Evolutionary conservation across 2,329 filamentous ascomycete species (phyloP), one percentile per base, ranked within the genome.

Genomic region (Fusarium oxysporum): DNA sequence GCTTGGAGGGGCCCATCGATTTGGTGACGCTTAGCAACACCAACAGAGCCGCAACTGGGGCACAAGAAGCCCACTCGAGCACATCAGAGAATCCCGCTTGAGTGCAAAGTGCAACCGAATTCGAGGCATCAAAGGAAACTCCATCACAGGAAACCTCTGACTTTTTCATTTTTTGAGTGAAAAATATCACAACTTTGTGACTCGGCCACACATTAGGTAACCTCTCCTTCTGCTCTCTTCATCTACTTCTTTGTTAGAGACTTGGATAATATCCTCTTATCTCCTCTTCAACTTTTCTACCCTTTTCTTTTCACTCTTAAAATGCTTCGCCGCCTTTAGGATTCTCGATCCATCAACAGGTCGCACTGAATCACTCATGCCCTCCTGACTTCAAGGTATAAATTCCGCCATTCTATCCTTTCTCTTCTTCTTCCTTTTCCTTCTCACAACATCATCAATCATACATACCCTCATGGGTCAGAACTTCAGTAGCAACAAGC

Each of bases 1-100:
- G 43, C 33, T 57, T 66, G 47, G 60, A 35, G 43, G 40, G 40
- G 51, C 47, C 10, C 13, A 23, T 45, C 25, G 37, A 41, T 48
- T 43, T 4, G 43, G 37, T 25, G n/a, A 40, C 61, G 43, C 50
- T 12, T 5, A 38, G 28, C 53, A 73, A 73, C 23, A 33, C 25
- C 65, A 65, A 41, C 33, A n/a, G 33, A 44, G 61, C 56, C 10
- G 61, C 25, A 21, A 14, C 19, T n/a, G 28, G 53, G 51, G 70
- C 35, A 35, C 23, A 4, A 4, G 17, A 19, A 40, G 47, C 32
- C 19, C 60, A 35, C 43, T 47, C n/a, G 33, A 33, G 50, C 60
- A 25, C 28, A 45, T 9, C 9, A 14, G 9, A 23, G 5, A 56
- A 45, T 37, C 6, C 25, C 6, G 8, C 13, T 8, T 2, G 65